Evolutionary conservation across 2,329 filamentous ascomycete genomes (phyloP), one percentile per base, ranked within the genome.

Genomic region (Colletotrichum camelliae): DNA sequence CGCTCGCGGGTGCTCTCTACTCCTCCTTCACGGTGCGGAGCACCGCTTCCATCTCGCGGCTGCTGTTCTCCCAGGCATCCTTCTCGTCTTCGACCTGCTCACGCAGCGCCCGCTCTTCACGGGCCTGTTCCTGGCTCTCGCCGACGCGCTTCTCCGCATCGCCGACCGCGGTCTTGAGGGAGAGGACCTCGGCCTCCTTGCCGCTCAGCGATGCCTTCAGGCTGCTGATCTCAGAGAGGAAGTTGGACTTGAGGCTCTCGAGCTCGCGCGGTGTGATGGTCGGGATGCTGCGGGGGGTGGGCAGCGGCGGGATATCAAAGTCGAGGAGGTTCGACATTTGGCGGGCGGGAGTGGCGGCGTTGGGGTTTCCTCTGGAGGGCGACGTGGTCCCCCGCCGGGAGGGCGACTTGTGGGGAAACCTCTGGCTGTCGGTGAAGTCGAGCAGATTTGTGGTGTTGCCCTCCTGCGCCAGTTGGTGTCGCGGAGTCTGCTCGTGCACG

Each of bases 141-240:
- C 96, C 96, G 24, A 97, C 96, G 27, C 96, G 93, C 82, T 95
- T 94, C 87, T 99, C 97, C 0, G 97, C 96, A 84, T 98, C 96
- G 7, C 92, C 92, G 35, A 98, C 92, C 1, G 97, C 95, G 58
- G 94, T 92, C 83, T 98, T 98, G 74, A 98, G 90, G 39, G 94
- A 96, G 67, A 93, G 89, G 43, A 97, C 95, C 83, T 98, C 96
- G 7, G 96, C 96, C 83, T 98, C 96, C 81, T 97, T 97, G 65
- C 97, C 97, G 80, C 93, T 96, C 12, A 99, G 88, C 12, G 95
- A 96, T 4, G 97, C 97, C 81, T 95, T 97, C 21, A 99, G 91
- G n/a, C 94, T 95, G 77, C 95, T 98, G 75, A 99, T 98, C 82
- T 98, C 95, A 0, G 96, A 98, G 67, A 97, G 89, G 80, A 98